phyloP scores from a whole-genome alignment of 2,329 filamentous ascomycete species.

The Monosporascus ibericus region DNA sequence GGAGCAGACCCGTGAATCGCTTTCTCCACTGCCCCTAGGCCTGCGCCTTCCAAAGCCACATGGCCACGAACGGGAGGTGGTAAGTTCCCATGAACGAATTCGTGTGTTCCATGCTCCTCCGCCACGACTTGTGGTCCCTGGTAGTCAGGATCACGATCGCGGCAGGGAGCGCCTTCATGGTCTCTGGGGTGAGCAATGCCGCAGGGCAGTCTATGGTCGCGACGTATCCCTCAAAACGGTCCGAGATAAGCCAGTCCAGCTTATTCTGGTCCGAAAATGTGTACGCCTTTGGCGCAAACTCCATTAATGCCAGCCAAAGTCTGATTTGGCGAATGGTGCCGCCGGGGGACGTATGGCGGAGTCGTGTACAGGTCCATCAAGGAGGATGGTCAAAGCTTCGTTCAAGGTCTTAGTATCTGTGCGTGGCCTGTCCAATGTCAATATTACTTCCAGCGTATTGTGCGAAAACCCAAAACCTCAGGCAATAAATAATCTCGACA shows the following conservation, averaged over 20 bases:
- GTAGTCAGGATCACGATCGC: slow-evolving; percentile 42
- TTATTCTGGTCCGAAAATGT: slow-evolving; percentile 26
- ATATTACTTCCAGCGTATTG: background rate
- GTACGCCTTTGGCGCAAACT: slow-evolving; percentile 21
- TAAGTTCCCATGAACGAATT: slow-evolving; percentile 28
- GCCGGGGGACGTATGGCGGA: slow-evolving; percentile 28
- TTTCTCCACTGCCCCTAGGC: slow-evolving; percentile 25
- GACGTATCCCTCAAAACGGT: slow-evolving; percentile 29
- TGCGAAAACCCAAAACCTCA: background rate
- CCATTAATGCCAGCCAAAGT: slow-evolving; percentile 28
- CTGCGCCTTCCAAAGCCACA: slow-evolving; percentile 27
- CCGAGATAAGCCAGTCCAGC: slow-evolving; percentile 28
- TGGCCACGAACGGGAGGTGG: slow-evolving; percentile 26
- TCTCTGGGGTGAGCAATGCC: slow-evolving; percentile 35
- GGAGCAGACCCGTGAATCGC: slow-evolving; percentile 24
- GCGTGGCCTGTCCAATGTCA: slow-evolving; percentile 23
- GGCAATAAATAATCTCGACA: no score
- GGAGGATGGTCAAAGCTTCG: slow-evolving; percentile 29
- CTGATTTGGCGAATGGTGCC: slow-evolving; percentile 29
- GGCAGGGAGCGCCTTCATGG: slow-evolving; percentile 42
- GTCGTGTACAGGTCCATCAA: slow-evolving; percentile 29
- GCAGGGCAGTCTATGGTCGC: slow-evolving; percentile 38
- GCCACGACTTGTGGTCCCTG: slow-evolving; percentile 31
- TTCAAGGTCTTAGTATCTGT: slow-evolving; percentile 33
- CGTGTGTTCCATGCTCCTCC: slow-evolving; percentile 28